These are phyloP conservation scores for Lepidium campestre DNA, from an alignment of 441 rosid species.

Conservation along the genomic window DNA sequence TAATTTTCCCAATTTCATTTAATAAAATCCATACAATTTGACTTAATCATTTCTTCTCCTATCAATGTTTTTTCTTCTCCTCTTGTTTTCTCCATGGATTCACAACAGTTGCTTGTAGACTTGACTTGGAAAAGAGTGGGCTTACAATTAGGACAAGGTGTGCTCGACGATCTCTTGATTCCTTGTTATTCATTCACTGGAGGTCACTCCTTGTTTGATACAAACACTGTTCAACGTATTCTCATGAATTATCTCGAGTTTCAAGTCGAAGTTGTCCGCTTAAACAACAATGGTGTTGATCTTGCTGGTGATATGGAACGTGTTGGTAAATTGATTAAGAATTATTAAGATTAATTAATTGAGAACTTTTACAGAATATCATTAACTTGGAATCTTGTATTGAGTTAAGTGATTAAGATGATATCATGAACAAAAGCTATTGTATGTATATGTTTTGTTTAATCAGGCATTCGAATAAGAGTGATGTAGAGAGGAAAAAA, in stretches of 20 bases:
- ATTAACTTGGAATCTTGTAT: not conserved
- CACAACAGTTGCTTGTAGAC: conserved; percentile 88
- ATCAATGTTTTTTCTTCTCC: no score
- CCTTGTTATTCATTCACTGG: conserved; percentile 57
- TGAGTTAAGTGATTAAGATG: not conserved
- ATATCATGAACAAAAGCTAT: not conserved
- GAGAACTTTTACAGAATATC: not conserved
- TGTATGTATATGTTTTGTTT: not conserved
- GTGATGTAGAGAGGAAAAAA: conserved; percentile 67
- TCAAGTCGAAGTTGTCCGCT: conserved; percentile 40
- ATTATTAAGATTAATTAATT: conserved; percentile 26
- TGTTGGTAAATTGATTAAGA: conserved; percentile 66
- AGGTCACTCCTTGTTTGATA: conserved; percentile 55
- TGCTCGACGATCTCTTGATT: conserved; percentile 58
- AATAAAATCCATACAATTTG: no score
- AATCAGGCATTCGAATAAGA: conserved; percentile 57
- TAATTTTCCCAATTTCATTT: no score
- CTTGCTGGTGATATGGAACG: conserved; percentile 43
- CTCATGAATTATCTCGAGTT: conserved; percentile 48
- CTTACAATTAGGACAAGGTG: conserved; percentile 54
- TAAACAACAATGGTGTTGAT: conserved; percentile 38
- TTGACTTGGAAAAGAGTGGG: conserved; percentile 77
- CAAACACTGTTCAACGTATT: conserved; percentile 53
- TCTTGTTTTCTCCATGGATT: no score
- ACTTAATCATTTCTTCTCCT: no score